These are phyloP conservation scores for Pistacia atlantica DNA, from an alignment of 345 rosid species.

Conservation along the genomic window DNA sequence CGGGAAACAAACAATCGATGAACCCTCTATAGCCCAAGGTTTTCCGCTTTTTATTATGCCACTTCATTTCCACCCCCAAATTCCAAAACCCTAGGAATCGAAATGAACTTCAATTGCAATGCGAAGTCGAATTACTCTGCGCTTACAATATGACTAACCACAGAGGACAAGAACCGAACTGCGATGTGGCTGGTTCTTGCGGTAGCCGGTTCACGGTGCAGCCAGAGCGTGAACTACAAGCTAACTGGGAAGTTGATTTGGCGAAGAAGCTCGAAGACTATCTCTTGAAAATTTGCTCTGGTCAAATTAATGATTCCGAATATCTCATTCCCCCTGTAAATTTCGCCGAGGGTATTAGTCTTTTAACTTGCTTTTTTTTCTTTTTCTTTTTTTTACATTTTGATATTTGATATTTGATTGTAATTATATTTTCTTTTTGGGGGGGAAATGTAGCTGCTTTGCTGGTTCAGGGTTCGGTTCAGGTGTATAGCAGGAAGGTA, in stretches of 20 bases:
- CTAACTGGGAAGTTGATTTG: slow-evolving; percentile 95
- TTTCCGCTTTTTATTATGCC: background rate
- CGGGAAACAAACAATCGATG: slow-evolving; percentile 14
- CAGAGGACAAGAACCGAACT: slow-evolving; percentile 30
- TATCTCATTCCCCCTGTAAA: slow-evolving; percentile 53
- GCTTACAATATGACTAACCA: slow-evolving; percentile 32
- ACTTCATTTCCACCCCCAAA: background rate
- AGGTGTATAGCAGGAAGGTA: slow-evolving; percentile 95
- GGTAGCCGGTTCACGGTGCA: slow-evolving; percentile 65
- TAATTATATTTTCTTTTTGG: slow-evolving; percentile 8
- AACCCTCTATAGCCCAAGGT: background rate
- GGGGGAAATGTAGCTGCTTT: slow-evolving; percentile 78
- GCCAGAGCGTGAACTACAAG: slow-evolving; percentile 83
- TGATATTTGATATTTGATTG: slow-evolving; percentile 8
- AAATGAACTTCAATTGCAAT: slow-evolving; percentile 12
- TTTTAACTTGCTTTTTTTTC: background rate
- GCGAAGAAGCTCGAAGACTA: slow-evolving; percentile 86
- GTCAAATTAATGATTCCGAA: slow-evolving; percentile 61
- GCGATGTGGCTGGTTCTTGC: slow-evolving; percentile 24
- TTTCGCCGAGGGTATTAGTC: slow-evolving; percentile 85
- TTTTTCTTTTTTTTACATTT: background rate
- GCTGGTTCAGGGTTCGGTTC: slow-evolving; percentile 96
- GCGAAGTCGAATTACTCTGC: background rate
- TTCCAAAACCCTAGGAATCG: slow-evolving; percentile 19
- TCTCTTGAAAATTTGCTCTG: slow-evolving; percentile 81